A percentile compares a stretch with the other conserved stretches of the same genome.
These are phyloP conservation scores for Cairneyella variabilis DNA, from an alignment of 495 filamentous ascomycete species.

Conservation along the genomic window DNA sequence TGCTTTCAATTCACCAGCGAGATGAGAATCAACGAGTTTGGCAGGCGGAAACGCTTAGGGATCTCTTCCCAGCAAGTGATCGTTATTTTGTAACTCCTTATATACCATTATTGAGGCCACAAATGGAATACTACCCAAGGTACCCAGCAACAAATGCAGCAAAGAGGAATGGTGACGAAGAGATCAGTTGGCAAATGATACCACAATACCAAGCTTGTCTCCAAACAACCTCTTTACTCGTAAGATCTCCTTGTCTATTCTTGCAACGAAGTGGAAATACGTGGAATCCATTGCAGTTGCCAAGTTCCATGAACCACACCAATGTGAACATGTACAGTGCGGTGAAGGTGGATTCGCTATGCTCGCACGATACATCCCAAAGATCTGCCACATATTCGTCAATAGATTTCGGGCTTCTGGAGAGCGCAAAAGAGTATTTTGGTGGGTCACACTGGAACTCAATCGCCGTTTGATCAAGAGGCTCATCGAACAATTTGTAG, in stretches of 20 bases:
- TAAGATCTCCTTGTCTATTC: not conserved
- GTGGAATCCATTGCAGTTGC: not conserved
- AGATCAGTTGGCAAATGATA: not conserved
- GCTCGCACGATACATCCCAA: not conserved
- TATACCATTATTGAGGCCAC: not conserved
- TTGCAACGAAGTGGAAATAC: not conserved
- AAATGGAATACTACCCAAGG: not conserved
- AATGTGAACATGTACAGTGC: not conserved
- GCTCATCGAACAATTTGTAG: not conserved
- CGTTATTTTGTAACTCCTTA: not conserved
- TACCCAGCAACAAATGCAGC: not conserved
- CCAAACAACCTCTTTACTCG: not conserved
- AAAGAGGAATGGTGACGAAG: not conserved
- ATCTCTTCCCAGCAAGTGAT: too few relatives aligned
- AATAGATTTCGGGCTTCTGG: not conserved
- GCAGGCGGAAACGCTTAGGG: too few relatives aligned
- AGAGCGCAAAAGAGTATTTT: not conserved
- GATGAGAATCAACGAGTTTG: too few relatives aligned
- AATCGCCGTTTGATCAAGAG: not conserved
- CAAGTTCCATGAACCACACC: not conserved
- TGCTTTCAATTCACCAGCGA: not conserved
- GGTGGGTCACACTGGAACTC: not conserved
- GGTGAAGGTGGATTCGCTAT: not conserved
- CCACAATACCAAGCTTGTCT: not conserved
- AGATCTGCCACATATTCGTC: not conserved